Evolutionary conservation across 2,329 filamentous ascomycete genomes (phyloP), one percentile per base, ranked within the genome.

Genomic region (Cryoendolithus antarcticus): DNA sequence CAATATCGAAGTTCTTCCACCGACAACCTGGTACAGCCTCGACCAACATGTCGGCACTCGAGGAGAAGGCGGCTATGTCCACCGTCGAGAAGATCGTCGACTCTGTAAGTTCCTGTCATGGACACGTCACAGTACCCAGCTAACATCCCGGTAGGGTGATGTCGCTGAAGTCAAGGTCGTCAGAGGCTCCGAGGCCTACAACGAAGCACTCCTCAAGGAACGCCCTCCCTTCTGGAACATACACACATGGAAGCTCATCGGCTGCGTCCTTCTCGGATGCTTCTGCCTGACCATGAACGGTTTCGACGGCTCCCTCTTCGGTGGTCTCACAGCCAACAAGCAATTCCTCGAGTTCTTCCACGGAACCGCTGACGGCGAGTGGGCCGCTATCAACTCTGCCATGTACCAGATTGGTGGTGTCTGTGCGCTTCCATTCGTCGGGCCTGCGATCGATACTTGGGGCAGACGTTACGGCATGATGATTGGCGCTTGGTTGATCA

Each of bases 401-500:
- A 68, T 69, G 62, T 68, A 69, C 50, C 62, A 66, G 37, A 68
- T 70, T 28, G 66, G 66, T 31, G 57, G 59, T 39, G 62, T 70
- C 10, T 54, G 53, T 29, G 64, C 64, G 9, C 53, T 68, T 32
- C 65, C 65, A 2, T 69, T 69, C 41, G 61, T 67, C 32, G 67
- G 67, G 4, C 62, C 64, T 9, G 50, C 55, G 21, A 57, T 62
- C 37, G 67, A 71, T 49, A 58, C 63, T 4, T 70, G 61, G 54
- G 72, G 71, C 28, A 62, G 71, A 39, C 60, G 64, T 36, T 54
- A 61, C 11, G 53, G 53, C 9, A 52, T 58, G 55, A 38, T 45
- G 68, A 52, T 79, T 70, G 10, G 76, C 74, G 12, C 68, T 69
- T 48, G 80, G 74, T 52, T 89, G 81, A 48, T 85, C 80, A 52